Evolutionary conservation across 305 asterid species (phyloP).

Genomic region (Salvia sclarea): DNA sequence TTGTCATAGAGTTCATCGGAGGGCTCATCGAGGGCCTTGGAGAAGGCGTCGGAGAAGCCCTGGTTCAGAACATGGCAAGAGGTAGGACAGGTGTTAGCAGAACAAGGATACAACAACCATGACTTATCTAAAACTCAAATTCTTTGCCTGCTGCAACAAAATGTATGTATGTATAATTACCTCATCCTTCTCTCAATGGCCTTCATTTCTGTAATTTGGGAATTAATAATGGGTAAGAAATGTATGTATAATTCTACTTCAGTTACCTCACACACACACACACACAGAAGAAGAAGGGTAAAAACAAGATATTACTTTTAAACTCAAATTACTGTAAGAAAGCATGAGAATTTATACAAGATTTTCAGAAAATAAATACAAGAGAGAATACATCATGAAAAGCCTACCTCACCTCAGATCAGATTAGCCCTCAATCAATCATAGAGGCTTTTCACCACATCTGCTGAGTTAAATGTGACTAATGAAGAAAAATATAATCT

Average conservation of each 20-base stretch:
- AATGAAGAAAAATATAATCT: slow-evolving; percentile 5
- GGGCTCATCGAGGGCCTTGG: slow-evolving; percentile 79
- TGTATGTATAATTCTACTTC: too few species aligned
- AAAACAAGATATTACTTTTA: not conserved
- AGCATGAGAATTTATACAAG: slow-evolving; percentile 13
- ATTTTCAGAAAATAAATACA: not conserved
- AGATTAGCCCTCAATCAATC: not conserved
- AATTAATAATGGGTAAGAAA: not conserved
- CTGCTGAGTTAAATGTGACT: not conserved
- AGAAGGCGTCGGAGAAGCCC: slow-evolving; percentile 71
- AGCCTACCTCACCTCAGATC: not conserved
- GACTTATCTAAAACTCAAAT: not conserved
- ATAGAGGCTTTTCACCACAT: not conserved
- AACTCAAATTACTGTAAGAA: not conserved
- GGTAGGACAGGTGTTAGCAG: slow-evolving; percentile 43
- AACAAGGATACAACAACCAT: slow-evolving; percentile 30
- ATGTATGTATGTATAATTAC: slow-evolving; percentile 8
- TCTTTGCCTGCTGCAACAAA: not conserved
- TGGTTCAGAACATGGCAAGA: slow-evolving; percentile 54
- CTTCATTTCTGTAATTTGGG: not conserved
- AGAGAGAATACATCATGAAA: not conserved
- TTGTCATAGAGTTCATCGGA: slow-evolving; percentile 65
- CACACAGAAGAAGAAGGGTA: not conserved
- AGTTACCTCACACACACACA: not conserved
- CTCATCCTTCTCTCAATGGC: not conserved